These are phyloP conservation scores for Fomitopsis serialis DNA, from an alignment of 768 basidiomycete species.

Conservation along the genomic window DNA sequence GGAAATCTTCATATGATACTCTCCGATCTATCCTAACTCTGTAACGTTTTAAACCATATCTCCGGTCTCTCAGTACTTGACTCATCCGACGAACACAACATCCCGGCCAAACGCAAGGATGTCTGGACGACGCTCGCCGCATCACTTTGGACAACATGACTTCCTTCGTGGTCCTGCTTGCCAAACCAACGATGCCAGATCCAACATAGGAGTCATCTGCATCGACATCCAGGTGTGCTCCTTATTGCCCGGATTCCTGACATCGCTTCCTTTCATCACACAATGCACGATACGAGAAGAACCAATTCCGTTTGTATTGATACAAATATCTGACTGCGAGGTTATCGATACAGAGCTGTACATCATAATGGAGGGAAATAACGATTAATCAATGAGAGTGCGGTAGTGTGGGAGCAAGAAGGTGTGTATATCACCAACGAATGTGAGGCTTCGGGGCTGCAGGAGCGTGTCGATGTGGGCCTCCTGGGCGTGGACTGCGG, in stretches of 20 bases:
- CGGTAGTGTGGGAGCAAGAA: neutral
- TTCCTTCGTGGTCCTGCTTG: neutral
- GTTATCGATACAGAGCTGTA: neutral
- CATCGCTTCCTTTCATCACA: neutral
- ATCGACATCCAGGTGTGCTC: neutral
- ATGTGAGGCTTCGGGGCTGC: no score
- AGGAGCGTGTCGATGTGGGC: no score
- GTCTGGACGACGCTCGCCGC: neutral
- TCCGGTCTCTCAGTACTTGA: neutral
- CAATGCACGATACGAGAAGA: neutral
- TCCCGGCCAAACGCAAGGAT: neutral
- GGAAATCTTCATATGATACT: no score
- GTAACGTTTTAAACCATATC: neutral
- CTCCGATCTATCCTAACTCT: no score
- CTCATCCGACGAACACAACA: neutral
- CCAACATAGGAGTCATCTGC: neutral
- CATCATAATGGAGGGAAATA: neutral
- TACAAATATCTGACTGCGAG: neutral
- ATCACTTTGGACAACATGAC: slow-evolving; percentile 1
- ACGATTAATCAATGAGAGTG: neutral
- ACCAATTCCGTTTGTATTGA: neutral
- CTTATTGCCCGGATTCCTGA: neutral
- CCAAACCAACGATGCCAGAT: slow-evolving; percentile 1
- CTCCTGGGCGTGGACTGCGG: no score
- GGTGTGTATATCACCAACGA: no score